Evolutionary conservation across 2,329 filamentous ascomycete species (phyloP).

Genomic region (Ilyonectria mors-panacis): DNA sequence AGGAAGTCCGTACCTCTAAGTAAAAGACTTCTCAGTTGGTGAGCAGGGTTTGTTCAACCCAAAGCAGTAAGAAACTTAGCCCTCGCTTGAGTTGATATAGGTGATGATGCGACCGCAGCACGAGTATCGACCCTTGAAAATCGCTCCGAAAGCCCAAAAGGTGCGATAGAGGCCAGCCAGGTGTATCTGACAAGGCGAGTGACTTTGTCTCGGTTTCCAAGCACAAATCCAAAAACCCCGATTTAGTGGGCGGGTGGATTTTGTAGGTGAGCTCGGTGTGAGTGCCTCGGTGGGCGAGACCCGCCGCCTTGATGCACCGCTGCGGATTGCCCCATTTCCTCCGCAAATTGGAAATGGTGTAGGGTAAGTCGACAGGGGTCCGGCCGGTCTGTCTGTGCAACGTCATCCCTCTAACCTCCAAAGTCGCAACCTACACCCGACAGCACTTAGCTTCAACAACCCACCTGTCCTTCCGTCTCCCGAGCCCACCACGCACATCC

Average conservation of each 20-base stretch:
- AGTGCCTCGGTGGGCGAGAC: not conserved
- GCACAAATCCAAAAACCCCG: slow-evolving; percentile 36
- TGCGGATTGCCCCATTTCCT: slow-evolving; percentile 20
- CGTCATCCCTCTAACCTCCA: slow-evolving; percentile 49
- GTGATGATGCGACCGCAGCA: not conserved
- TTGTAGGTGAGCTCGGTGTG: slow-evolving; percentile 45
- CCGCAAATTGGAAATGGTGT: slow-evolving; percentile 18
- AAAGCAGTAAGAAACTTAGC: not conserved
- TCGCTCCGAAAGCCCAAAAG: not conserved
- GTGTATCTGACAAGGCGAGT: not conserved
- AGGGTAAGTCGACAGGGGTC: slow-evolving; percentile 21
- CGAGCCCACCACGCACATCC: not conserved
- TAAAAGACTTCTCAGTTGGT: not conserved
- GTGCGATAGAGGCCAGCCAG: not conserved
- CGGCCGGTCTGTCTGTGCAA: slow-evolving; percentile 39
- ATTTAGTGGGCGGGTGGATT: slow-evolving; percentile 46
- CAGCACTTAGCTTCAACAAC: slow-evolving; percentile 13
- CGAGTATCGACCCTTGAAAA: not conserved
- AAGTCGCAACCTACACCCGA: slow-evolving; percentile 41
- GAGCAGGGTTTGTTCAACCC: not conserved
- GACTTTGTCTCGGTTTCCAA: slow-evolving; percentile 23
- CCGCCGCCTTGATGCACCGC: slow-evolving; percentile 37
- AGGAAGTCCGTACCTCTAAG: not conserved
- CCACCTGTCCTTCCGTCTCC: slow-evolving; percentile 6
- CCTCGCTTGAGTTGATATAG: not conserved